Base-by-base conservation (phyloP, 768 basidiomycete species). In the Scleroderma bovista region DNA sequence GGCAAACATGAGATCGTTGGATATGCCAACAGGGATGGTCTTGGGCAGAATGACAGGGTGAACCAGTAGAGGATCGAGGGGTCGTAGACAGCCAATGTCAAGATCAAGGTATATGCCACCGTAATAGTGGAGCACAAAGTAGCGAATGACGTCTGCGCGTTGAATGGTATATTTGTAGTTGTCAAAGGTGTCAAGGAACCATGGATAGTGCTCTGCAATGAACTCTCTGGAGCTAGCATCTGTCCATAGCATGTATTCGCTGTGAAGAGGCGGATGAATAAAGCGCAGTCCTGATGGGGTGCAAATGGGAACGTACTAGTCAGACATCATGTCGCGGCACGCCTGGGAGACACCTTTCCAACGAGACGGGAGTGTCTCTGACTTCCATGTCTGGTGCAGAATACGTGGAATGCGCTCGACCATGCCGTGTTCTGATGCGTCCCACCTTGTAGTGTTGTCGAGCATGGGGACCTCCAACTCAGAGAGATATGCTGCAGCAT, bases 351-450 rank as follows among this genome's bases (percentile, higher is more conserved):
- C 76, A 36, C 70, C 72, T 53, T 79, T 78, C 94, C 94, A 99
- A 52, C 79, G 77, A 39, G 74, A 69, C 2, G 96, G 96, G 20
- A 99, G 74, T 0, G 78, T 79, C 48, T 94, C 86, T 10, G 87
- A 83, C 75, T 94, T 96, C 96, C 96, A 99, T 20, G 96, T 98
- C 78, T 97, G 95, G 69, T 99, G 96, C 43, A 99, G 79, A 51
- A 99, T 89, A 45, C 91, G 80, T 3, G 94, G 96, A 33, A 98
- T 83, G 57, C 77, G 81, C 62, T 96, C 88, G 34, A 80, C 71
- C 54, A 75, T 72, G 51, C 74, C 77, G 57, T 82, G 77, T 22
- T 79, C 73, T 4, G 83, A 65, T 22, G 83, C 78, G 61, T 86
- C 85, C 77, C 78, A 82, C 42, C 81, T 78, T 39, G 77, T 75